A percentile compares a stretch with the other conserved stretches of the same genome.
Evolutionary conservation across 495 filamentous ascomycete genomes (phyloP).

Genomic region (Platismatia glauca): DNA sequence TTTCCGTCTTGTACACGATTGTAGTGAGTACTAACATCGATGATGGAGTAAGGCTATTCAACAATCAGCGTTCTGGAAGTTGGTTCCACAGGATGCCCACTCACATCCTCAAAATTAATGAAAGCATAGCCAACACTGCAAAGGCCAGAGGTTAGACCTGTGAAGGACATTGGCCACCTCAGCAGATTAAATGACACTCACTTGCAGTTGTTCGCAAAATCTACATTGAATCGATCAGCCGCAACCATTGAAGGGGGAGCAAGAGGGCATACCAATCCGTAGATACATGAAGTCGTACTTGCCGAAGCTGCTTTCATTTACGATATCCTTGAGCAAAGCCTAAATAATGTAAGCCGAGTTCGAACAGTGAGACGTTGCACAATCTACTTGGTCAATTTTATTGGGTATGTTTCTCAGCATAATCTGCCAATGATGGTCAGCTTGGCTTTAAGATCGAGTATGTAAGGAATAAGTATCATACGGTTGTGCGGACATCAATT

Average conservation of each 20-base stretch:
- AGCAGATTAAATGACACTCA: conserved; percentile 35
- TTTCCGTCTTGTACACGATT: conserved; percentile 22
- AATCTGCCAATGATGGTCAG: conserved; percentile 49
- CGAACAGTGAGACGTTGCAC: conserved; percentile 8
- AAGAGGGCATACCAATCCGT: conserved; percentile 57
- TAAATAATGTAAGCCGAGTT: conserved; percentile 22
- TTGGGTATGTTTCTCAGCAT: conserved; percentile 97
- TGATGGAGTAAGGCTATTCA: conserved; percentile 63
- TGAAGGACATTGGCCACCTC: conserved; percentile 5
- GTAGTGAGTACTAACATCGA: conserved; percentile 45
- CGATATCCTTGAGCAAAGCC: conserved; percentile 61
- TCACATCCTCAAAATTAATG: conserved; percentile 83
- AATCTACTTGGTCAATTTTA: conserved; percentile 62
- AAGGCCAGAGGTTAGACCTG: conserved; percentile 23
- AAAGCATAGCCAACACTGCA: conserved; percentile 93
- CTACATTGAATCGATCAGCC: conserved; percentile 30
- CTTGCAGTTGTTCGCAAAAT: conserved; percentile 87
- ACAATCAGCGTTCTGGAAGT: background rate
- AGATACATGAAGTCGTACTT: conserved; percentile 93
- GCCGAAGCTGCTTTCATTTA: conserved; percentile 69
- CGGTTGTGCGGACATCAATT: conserved; percentile 64
- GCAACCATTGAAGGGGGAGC: conserved; percentile 1
- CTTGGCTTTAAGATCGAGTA: background rate
- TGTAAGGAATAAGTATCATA: conserved; percentile 33
- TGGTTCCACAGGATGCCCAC: conserved; percentile 22